Percentiles rank a stretch among this genome's conserved stretches.
Evolutionary conservation across 78 protist genomes (phyloP).

Genomic region (Cavenderia fasciculata): DNA sequence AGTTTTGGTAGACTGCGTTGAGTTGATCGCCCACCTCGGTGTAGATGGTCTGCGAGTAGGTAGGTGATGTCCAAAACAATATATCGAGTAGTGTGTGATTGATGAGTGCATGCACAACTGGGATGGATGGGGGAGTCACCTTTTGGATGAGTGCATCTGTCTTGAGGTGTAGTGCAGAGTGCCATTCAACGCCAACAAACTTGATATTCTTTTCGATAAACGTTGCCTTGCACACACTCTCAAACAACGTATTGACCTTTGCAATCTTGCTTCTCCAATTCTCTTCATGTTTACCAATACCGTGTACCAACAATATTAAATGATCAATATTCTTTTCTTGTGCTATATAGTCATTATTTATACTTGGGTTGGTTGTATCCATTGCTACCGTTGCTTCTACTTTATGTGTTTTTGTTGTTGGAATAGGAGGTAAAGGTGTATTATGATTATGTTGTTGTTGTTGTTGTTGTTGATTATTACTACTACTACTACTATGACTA

Average conservation of each 20-base stretch:
- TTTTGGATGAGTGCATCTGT: conserved; percentile 22
- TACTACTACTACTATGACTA: too few relatives aligned
- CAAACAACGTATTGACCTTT: conserved; percentile 7
- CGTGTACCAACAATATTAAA: conserved; percentile 40
- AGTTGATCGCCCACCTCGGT: conserved; percentile 44
- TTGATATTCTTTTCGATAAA: background rate
- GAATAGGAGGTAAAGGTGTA: too few relatives aligned
- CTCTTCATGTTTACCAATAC: conserved; percentile 74
- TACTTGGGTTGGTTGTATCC: too few relatives aligned
- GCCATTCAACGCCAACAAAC: conserved; percentile 62
- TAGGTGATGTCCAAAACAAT: conserved; percentile 48
- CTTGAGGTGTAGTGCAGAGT: conserved; percentile 18
- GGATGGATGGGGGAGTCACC: conserved; percentile 32
- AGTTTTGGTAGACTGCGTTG: conserved; percentile 15
- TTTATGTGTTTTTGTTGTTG: too few relatives aligned
- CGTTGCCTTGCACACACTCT: conserved; percentile 6
- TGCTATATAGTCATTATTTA: too few relatives aligned
- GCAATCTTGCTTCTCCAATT: conserved; percentile 30
- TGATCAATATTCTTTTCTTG: too few relatives aligned
- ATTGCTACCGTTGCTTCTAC: too few relatives aligned
- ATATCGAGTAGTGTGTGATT: conserved; percentile 53
- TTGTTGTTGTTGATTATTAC: too few relatives aligned
- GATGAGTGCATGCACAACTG: conserved; percentile 12
- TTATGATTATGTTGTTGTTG: too few relatives aligned
- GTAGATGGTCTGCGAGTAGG: conserved; percentile 45